Conservation (phyloP, 2,329 filamentous ascomycete genomes). For the Fusarium algeriense region DNA sequence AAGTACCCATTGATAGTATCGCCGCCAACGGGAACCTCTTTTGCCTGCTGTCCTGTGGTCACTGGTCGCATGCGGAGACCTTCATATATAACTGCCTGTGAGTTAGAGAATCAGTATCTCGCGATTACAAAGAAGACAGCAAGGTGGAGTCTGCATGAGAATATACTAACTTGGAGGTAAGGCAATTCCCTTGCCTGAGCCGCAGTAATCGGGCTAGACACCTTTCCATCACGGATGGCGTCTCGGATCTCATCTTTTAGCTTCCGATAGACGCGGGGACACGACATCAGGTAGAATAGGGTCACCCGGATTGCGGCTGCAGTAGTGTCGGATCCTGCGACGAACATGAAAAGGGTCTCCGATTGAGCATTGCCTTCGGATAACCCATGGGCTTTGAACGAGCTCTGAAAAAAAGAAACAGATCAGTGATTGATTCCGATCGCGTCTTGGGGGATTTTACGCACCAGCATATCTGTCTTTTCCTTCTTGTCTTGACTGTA, state of each 20-base stretch:
- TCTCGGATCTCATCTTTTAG: conserved; percentile 5
- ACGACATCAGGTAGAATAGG: background rate
- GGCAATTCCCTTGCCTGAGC: background rate
- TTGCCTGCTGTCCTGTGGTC: background rate
- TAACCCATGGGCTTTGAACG: background rate
- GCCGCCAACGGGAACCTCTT: background rate
- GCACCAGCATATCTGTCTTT: conserved; percentile 2
- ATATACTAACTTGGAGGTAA: background rate
- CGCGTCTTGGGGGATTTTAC: fast-evolving
- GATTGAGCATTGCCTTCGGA: background rate
- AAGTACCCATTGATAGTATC: conserved; percentile 6
- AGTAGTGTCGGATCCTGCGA: conserved; percentile 9
- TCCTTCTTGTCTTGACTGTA: background rate
- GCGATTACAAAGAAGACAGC: fast-evolving
- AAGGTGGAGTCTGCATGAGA: fast-evolving
- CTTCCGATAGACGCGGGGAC: background rate
- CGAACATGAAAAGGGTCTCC: background rate
- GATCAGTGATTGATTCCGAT: fast-evolving
- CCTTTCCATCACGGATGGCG: background rate
- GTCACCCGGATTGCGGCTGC: background rate
- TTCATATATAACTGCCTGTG: conserved; percentile 7
- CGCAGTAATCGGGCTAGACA: background rate
- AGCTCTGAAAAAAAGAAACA: background rate
- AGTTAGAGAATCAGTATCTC: fast-evolving
- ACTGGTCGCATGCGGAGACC: conserved; percentile 3